Conservation (phyloP, 352 stramenopile genomes). For the Aphanomyces euteiches region DNA sequence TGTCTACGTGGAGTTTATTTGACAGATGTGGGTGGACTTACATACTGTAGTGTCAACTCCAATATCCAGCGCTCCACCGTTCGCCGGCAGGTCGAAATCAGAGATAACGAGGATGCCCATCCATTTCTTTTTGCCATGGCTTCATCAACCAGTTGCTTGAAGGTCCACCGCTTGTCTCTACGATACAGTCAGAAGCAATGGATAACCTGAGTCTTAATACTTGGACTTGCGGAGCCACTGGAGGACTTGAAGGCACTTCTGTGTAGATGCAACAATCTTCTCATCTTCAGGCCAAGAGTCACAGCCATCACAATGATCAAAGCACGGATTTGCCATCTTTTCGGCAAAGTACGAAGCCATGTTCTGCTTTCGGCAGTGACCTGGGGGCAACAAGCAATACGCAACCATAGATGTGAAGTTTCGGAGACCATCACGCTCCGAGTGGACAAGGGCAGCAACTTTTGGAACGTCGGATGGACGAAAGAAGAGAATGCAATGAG, state of each 20-base stretch:
- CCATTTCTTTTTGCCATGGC: constrained; percentile 46
- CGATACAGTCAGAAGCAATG: neutral
- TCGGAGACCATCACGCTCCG: constrained; percentile 80
- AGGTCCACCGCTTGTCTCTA: constrained; percentile 58
- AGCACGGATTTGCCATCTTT: neutral
- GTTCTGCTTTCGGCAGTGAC: constrained; percentile 56
- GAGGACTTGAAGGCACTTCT: neutral
- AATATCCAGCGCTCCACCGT: constrained; percentile 49
- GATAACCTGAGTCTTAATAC: neutral
- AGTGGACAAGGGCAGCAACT: constrained; percentile 73
- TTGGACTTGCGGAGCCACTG: neutral
- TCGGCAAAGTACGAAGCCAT: constrained; percentile 37
- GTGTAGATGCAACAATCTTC: neutral
- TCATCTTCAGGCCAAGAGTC: constrained; percentile 41
- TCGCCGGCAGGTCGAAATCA: neutral
- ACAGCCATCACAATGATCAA: constrained; percentile 8
- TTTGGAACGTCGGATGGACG: constrained; percentile 67
- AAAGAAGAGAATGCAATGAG: constrained; percentile 88
- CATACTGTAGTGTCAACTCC: constrained; percentile 12
- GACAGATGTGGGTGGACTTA: neutral
- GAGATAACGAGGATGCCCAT: neutral
- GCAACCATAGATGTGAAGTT: constrained; percentile 75
- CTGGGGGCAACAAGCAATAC: constrained; percentile 68
- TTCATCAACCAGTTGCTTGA: constrained; percentile 72
- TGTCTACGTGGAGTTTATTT: constrained; percentile 35